Evolutionary conservation across 805 yeast species (phyloP), one percentile per base, ranked within the genome.

Genomic region (Sugiyamaella chiloensis): DNA sequence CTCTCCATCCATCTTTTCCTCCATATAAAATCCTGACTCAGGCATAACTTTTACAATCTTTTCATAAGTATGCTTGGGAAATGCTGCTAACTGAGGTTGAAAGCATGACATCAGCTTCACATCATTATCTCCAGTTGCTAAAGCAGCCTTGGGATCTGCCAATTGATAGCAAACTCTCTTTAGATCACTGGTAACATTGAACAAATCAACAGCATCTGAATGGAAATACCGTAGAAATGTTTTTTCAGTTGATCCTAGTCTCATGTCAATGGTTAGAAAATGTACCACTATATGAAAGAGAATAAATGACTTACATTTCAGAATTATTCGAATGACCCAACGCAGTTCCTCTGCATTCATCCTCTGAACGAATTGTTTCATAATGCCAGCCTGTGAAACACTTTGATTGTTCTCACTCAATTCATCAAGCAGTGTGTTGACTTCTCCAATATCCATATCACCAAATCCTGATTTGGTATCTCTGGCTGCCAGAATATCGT

Each of bases 1-100:
- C 63, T 91, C 97, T 2, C 98, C 99, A 64, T 91, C 97, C 68
- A 89, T 75, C 61, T 91, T 91, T 62, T 91, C 97, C 60, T 91
- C 98, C 7, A 91, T 79, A 44, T 73, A 75, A 58, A 88, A 87
- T 21, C 72, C 68, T n/a, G 52, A 53, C 45, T 52, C 64, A 19
- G 66, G 64, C 60, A 85, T 68, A 20, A 64, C 68, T 5, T 64
- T 58, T n/a, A 81, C 76, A 17, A 85, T 64, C 2, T 71, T 68
- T 1, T 71, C 73, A 59, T 83, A 80, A 12, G 76, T 67, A 2
- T 69, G 65, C 24, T 69, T 68, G 1, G 81, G 69, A 51, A 80
- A 82, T 29, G 76, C 71, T 0, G 95, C 82, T 17, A 85, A 65
- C 65, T 87, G 95, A 0, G 97, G 96, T 19, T 77, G 74, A 63